Evolutionary conservation across 2,329 filamentous ascomycete genomes (phyloP).

Genomic region (Thielaviopsis euricoi): DNA sequence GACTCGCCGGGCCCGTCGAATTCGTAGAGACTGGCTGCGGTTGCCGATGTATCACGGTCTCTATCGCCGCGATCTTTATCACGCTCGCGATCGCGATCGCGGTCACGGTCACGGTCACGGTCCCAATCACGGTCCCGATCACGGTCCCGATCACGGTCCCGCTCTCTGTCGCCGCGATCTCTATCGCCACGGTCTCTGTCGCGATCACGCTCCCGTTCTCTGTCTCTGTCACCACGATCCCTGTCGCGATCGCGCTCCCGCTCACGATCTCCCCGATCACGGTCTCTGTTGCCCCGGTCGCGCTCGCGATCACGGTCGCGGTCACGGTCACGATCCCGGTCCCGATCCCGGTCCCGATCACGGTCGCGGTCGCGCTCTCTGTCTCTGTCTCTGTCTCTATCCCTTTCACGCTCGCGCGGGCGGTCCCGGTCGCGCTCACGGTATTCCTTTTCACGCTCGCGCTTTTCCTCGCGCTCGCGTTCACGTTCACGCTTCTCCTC

Average conservation of each 20-base stretch:
- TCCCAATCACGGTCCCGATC: background rate
- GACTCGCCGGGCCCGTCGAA: slow-evolving; percentile 30
- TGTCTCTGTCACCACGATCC: too few relatives aligned
- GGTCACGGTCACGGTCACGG: background rate
- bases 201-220: background rate
- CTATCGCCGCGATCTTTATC: too few relatives aligned
- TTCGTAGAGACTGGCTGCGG: slow-evolving; percentile 21
- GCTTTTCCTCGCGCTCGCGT: background rate
- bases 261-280: too few relatives aligned
- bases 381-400: background rate
- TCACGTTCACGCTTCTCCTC: background rate
- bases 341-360: background rate
- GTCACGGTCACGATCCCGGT: background rate
- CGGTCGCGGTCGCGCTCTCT: background rate
- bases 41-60: background rate
- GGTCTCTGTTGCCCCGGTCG: background rate
- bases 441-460: background rate
- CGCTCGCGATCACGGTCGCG: background rate
- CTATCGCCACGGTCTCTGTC: background rate
- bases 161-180: background rate
- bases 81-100: background rate
- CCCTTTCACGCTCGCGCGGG: background rate
- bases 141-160: background rate
- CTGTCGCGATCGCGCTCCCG: background rate
- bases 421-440: background rate